These are phyloP conservation scores for Musa schizocarpa DNA, from an alignment of 176 grass and related monocot species.

Conservation along the genomic window DNA sequence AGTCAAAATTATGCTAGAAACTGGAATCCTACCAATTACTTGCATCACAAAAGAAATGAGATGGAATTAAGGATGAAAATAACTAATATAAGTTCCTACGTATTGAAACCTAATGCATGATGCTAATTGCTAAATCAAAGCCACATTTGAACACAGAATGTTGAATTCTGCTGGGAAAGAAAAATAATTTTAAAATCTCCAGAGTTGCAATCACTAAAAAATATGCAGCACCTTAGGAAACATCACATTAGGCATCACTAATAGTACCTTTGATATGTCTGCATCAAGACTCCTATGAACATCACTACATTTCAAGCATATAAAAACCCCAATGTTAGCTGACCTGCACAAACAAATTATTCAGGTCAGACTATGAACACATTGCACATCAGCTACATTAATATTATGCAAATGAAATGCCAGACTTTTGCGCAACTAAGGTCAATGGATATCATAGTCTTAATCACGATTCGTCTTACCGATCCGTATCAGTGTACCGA, in stretches of 20 bases:
- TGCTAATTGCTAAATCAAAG: no score
- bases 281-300: slow-evolving; percentile 81
- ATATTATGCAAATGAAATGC: no score
- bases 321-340: slow-evolving; percentile 86
- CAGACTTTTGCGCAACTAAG: not conserved
- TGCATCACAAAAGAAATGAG: no score
- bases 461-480: no score
- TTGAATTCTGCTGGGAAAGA: not conserved
- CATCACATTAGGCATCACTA: slow-evolving; percentile 6
- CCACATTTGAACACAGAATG: no score
- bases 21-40: no score
- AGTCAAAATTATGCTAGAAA: not conserved
- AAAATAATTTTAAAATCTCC: slow-evolving; percentile 7
- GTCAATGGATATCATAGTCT: not conserved
- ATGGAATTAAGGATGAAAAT: no score
- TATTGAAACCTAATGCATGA: no score
- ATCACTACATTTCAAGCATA: slow-evolving; percentile 99
- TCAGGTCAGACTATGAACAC: not conserved
- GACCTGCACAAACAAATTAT: slow-evolving; percentile 48
- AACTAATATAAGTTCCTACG: no score
- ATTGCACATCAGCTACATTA: no score
- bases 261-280: slow-evolving; percentile 82
- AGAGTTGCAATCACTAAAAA: not conserved
- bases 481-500: no score
- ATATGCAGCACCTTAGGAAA: not conserved